These are phyloP conservation scores for Crithidia brevicula DNA, from an alignment of 208 protist species.

Conservation along the genomic window DNA sequence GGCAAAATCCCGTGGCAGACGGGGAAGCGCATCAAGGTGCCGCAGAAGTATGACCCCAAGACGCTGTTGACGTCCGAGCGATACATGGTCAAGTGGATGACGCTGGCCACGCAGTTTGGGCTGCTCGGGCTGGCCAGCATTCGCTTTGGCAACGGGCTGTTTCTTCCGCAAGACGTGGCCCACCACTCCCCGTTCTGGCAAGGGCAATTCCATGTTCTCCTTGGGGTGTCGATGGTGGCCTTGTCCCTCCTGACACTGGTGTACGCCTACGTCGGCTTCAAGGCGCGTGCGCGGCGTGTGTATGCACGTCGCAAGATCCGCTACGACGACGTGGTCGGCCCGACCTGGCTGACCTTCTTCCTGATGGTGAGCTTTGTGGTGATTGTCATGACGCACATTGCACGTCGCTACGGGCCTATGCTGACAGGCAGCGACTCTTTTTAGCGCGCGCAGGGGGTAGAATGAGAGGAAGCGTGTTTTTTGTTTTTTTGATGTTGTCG, in stretches of 20 bases:
- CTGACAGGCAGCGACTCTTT: conserved; percentile 74
- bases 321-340: conserved; percentile 74
- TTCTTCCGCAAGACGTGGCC: conserved; percentile 57
- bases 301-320: conserved; percentile 89
- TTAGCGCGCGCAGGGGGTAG: conserved; percentile 25
- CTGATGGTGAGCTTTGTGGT: conserved; percentile 54
- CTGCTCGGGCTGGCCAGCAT: conserved; percentile 77
- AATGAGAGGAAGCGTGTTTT: conserved; percentile 1
- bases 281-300: conserved; percentile 73
- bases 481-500: not conserved
- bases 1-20: conserved; percentile 90
- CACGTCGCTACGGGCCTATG: conserved; percentile 85
- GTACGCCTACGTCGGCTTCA: conserved; percentile 82
- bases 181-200: conserved; percentile 61
- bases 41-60: conserved; percentile 93
- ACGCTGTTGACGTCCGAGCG: conserved; percentile 89
- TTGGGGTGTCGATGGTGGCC: conserved; percentile 58
- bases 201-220: conserved; percentile 67
- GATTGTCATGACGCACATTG: conserved; percentile 55
- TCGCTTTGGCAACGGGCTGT: conserved; percentile 74
- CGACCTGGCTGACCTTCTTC: conserved; percentile 70
- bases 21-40: conserved; percentile 87
- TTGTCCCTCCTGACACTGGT: conserved; percentile 58
- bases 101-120: conserved; percentile 71
- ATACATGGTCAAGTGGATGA: conserved; percentile 89